phyloP scores from a whole-genome alignment of 2,329 filamentous ascomycete genomes.

The Zymoseptoria brevis region DNA sequence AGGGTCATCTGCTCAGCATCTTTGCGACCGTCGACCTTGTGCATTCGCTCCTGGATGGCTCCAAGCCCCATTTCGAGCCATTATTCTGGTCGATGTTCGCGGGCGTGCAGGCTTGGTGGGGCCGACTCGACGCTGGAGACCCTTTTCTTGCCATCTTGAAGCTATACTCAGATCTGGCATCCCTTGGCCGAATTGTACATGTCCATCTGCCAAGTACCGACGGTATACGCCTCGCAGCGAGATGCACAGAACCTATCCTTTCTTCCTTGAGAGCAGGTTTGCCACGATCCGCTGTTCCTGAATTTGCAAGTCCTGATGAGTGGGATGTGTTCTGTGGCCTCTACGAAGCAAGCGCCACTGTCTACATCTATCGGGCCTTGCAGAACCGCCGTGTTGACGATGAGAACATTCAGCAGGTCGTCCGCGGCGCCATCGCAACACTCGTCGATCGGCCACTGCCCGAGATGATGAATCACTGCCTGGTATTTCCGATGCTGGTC shows the following conservation, averaged over 20 bases:
- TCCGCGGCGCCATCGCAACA: conserved; percentile 3
- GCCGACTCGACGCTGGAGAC: background rate
- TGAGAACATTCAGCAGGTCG: conserved; percentile 4
- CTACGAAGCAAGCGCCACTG: background rate
- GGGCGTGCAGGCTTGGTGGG: conserved; percentile 1
- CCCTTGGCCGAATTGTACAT: background rate
- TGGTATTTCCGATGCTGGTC: conserved; percentile 5
- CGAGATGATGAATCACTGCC: conserved; percentile 6
- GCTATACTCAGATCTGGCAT: background rate
- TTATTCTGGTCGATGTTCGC: background rate
- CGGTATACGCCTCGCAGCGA: conserved; percentile 1
- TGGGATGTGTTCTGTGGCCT: background rate
- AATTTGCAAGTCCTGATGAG: background rate
- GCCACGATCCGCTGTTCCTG: conserved; percentile 31
- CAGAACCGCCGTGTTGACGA: conserved; percentile 4
- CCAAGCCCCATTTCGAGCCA: background rate
- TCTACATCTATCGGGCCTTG: background rate
- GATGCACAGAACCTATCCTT: conserved; percentile 1
- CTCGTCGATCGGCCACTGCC: conserved; percentile 4
- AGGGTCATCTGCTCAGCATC: background rate
- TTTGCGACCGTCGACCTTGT: conserved; percentile 1
- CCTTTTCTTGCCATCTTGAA: background rate
- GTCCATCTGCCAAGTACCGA: background rate
- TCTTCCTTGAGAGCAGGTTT: conserved; percentile 32
- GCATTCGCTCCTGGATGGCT: background rate